Evolutionary conservation across 805 yeast species (phyloP), one percentile per base, ranked within the genome.

Genomic region (Brettanomyces nanus): DNA sequence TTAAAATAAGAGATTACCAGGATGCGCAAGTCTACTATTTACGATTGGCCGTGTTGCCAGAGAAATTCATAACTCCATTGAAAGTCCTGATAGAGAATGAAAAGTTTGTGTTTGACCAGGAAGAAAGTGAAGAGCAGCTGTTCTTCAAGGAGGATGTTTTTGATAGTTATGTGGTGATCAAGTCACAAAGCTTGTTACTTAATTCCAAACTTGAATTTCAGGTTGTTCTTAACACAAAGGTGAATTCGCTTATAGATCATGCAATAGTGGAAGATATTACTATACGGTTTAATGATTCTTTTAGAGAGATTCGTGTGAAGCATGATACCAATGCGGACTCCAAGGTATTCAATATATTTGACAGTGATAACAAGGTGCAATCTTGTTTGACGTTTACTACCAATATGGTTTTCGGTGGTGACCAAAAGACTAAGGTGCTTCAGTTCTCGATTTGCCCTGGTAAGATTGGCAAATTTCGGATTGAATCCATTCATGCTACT

Each of bases 1-100:
- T 54, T 5, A 44, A 56, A 26, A 41, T 66, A 33, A 45, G 48
- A 5, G 59, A 58, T 34, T 40, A 40, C 36, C 56, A 45, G 45
- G 68, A 62, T 18, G 56, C 68, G 0, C 48, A 59, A 17, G 28
- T 53, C 18, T 60, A 58, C 35, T 48, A 56, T 9, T 36, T 66
- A 11, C 64, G 66, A 35, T 37, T 69, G 19, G 46, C 56, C 25
- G 40, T 57, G 4, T 31, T 63, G 14, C 42, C 43, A 5, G 41
- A 44, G n/a, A 19, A 15, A 13, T 18, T 25, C 15, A 36, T 52
- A 11, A 10, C 28, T 1, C 37, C 36, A 3, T 38, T 43, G 14
- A 14, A 19, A 20, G 21, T n/a, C 2, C 17, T 32, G 11, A 33
- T 48, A 19, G 38, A 40, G 17, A 26, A 28, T 14, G 33, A 26